phyloP scores from a whole-genome alignment of 2,329 filamentous ascomycete species.

The Fusarium sp. region DNA sequence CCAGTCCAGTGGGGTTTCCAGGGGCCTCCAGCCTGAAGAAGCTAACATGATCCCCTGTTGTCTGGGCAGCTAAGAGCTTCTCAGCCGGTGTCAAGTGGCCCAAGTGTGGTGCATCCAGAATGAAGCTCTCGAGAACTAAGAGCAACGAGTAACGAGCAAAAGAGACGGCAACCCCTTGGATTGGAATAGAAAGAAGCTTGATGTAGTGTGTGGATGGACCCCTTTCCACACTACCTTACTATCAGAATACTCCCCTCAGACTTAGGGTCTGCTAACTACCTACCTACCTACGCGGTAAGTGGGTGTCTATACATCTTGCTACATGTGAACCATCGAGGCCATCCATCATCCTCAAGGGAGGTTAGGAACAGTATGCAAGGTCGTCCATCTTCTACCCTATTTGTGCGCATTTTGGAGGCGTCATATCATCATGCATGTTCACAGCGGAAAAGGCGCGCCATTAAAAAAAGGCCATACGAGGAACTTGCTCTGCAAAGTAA shows the following conservation, averaged over 20 bases:
- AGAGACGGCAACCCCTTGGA: conserved; percentile 6
- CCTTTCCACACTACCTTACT: neutral
- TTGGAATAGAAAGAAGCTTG: conserved; percentile 5
- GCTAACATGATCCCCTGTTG: conserved; percentile 34
- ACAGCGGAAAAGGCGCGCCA: conserved; percentile 9
- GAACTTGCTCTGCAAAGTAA: conserved; percentile 4
- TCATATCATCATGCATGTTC: conserved; percentile 28
- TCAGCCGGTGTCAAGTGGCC: conserved; percentile 25
- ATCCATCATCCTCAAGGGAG: conserved; percentile 27
- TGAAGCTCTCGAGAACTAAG: conserved; percentile 21
- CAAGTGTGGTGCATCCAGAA: neutral
- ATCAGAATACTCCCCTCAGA: conserved; percentile 2
- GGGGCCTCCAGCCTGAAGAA: conserved; percentile 27
- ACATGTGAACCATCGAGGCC: conserved; percentile 10
- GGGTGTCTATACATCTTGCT: neutral
- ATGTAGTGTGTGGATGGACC: conserved; percentile 29
- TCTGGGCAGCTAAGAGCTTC: conserved; percentile 33
- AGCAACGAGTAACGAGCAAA: neutral
- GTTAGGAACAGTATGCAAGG: neutral
- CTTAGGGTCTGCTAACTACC: too few species aligned
- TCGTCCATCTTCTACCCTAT: neutral
- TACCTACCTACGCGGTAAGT: neutral
- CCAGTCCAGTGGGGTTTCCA: conserved; percentile 30
- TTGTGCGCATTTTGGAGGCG: conserved; percentile 3
- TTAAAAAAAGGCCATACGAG: conserved; percentile 4